A percentile compares a stretch with the other conserved stretches of the same genome.
These are phyloP conservation scores for Pyrenopolyporus hunteri DNA, from an alignment of 495 filamentous ascomycete species.

Conservation along the genomic window DNA sequence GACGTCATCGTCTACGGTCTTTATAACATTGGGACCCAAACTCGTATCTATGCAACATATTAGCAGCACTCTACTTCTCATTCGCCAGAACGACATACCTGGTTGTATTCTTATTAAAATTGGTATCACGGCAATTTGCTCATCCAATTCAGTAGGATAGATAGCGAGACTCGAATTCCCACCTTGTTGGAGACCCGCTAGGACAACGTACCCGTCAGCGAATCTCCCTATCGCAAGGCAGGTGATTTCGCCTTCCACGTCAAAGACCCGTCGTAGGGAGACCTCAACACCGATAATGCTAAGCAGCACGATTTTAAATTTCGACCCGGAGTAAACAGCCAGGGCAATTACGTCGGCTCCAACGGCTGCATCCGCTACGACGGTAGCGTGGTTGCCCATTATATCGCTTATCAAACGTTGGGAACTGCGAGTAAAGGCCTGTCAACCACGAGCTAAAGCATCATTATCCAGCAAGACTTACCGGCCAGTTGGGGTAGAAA, in stretches of 20 bases:
- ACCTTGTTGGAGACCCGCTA: slow-evolving; percentile 43
- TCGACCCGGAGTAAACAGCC: slow-evolving; percentile 40
- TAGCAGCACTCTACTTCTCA: background rate
- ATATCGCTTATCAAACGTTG: slow-evolving; percentile 36
- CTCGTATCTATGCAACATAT: background rate
- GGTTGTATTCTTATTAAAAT: slow-evolving; percentile 15
- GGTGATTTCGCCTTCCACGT: slow-evolving; percentile 49
- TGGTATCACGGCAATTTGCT: background rate
- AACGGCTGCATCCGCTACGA: slow-evolving; percentile 45
- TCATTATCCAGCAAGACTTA: slow-evolving; percentile 27
- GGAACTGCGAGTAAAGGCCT: slow-evolving; percentile 25
- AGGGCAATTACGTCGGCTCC: slow-evolving; percentile 42
- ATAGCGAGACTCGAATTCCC: slow-evolving; percentile 37
- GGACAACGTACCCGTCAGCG: slow-evolving; percentile 27
- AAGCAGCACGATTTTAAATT: slow-evolving; percentile 45
- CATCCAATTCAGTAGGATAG: slow-evolving; percentile 19
- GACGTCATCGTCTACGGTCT: background rate
- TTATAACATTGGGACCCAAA: background rate
- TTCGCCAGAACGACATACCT: slow-evolving; percentile 3
- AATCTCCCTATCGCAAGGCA: slow-evolving; percentile 41
- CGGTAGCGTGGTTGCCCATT: slow-evolving; percentile 24
- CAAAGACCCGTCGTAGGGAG: slow-evolving; percentile 30
- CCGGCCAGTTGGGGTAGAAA: slow-evolving; percentile 39
- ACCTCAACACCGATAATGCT: slow-evolving; percentile 33
- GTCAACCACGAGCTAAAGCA: slow-evolving; percentile 21